Base-by-base conservation (phyloP, 805 yeast species). In the Yamadazyma nakazawae region DNA sequence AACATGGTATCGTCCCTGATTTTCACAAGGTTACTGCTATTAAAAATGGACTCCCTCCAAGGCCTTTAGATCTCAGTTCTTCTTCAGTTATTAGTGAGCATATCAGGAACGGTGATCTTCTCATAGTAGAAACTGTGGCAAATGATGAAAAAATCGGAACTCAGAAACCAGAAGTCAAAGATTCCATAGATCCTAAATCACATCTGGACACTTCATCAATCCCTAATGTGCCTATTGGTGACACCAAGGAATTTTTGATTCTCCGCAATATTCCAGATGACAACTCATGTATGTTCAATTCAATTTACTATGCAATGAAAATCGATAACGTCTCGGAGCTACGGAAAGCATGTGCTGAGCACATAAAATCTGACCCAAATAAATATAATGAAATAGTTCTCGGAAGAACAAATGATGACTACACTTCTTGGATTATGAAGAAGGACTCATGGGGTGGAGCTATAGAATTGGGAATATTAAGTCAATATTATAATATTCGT, bases 401-500 rank as follows among this genome's bases (percentile, higher is more conserved):
- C 40, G 90, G 87, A 2, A 70, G 69, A 48, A 63, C 75, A 0
- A 61, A 66, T 1, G 56, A 58, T 0, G 75, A 77, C 9, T 86
- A 86, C 57, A 63, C 76, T 30, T 51, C 63, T 6, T 86, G 94
- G 92, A 86, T 86, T 18, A 53, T 59, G 39, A 66, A 74, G 46
- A 74, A 74, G 16, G 80, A 74, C 31, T 75, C 85, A 14, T 86
- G 94, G 95, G 95, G 95, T 26, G 95, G 95, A 6, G 92, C 88
- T 2, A 85, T 86, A 40, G 95, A 86, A 58, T 63, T 85, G 39
- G 79, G 81, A 8, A 82, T 86, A 6, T 59, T 86, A 25, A 73
- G 87, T 1, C 68, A 73, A 30, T 70, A 74, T 50, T 69, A 83
- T 35, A 67, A 69, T 5, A 62, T 83, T 5, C 69, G 76, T 2